Base-by-base conservation (phyloP, 1,284 basidiomycete species). In the Irpex rosettiformis region DNA sequence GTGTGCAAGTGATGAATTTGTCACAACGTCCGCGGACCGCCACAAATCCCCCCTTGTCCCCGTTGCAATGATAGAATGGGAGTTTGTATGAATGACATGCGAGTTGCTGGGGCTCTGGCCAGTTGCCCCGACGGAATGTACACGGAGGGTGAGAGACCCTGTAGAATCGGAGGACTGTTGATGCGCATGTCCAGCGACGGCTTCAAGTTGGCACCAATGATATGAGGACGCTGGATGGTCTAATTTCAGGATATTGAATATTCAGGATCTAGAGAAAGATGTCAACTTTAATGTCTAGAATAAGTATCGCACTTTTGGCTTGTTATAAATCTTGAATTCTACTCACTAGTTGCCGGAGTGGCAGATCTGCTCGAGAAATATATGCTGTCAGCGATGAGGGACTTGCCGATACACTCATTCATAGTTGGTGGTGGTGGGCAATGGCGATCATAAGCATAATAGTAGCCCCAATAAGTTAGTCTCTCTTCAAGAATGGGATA, bases 41-140 rank as follows among this genome's bases (percentile, higher is more conserved):
- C 48, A 22, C 21, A 22, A 22, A 22, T 22, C 43, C n/a, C 10
- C 43, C 43, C 33, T 37, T 37, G n/a, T 18, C 43, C 43, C 43
- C 43, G 43, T 27, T 27, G 48, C 48, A 24, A 51, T 22, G 48
- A 51, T 51, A 51, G 48, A 51, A 27, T 51, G 48, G 48, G 48
- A 51, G 48, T 16, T 51, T 51, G 48, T 24, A 10, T 51, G 48
- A 51, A 28, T 51, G 48, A n/a, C 48, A 51, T 51, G 48, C 48
- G 48, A 51, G 21, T 51, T n/a, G 43, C 21, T 45, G 5, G 43
- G 33, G 10, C 43, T 27, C 13, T 24, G 48, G 8, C 24, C 8
- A 28, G 48, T 16, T 51, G 22, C 16, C 10, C 48, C 48, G 48
- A 51, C 48, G 48, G 48, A 51, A 51, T 27, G 48, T 22, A 51